phyloP scores from a whole-genome alignment of 805 yeast genomes.

The Pichia nanzhaoensis region DNA sequence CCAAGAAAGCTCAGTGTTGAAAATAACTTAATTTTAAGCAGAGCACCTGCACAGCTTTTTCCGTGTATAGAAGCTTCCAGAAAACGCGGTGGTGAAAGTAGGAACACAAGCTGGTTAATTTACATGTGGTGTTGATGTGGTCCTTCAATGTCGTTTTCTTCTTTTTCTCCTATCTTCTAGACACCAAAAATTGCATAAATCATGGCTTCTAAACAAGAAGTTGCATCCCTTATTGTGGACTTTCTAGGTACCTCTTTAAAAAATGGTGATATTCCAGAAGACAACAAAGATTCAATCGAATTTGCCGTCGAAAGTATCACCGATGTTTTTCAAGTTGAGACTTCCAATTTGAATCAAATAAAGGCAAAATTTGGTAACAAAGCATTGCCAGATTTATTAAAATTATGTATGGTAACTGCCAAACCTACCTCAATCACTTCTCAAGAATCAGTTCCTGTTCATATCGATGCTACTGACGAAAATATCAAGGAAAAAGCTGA shows the following conservation, averaged over 20 bases:
- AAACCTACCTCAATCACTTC: slow-evolving; percentile 13
- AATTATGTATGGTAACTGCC: slow-evolving; percentile 7
- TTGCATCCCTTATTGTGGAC: slow-evolving; percentile 67
- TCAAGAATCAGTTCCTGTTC: slow-evolving; percentile 32
- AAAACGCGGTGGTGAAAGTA: not conserved
- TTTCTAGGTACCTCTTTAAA: slow-evolving; percentile 56
- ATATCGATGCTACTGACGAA: slow-evolving; percentile 36
- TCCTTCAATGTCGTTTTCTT: not conserved
- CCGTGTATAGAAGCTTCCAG: not conserved
- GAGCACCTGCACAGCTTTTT: no score
- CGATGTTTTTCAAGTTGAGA: slow-evolving; percentile 69
- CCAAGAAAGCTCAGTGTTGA: no score
- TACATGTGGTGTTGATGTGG: not conserved
- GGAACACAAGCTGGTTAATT: no score
- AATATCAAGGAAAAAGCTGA: slow-evolving; percentile 73
- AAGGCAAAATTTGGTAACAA: slow-evolving; percentile 41
- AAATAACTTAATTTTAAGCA: no score
- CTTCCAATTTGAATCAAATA: slow-evolving; percentile 26
- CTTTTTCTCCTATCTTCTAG: not conserved
- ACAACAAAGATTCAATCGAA: slow-evolving; percentile 81
- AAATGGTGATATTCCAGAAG: slow-evolving; percentile 63
- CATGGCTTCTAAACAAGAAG: slow-evolving; percentile 45
- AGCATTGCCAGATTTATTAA: slow-evolving; percentile 40
- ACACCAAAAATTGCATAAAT: not conserved
- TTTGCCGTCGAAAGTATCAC: slow-evolving; percentile 90